Evolutionary conservation across 2,329 filamentous ascomycete species (phyloP), one percentile per base, ranked within the genome.

Genomic region (Pseudogymnoascus sp.): DNA sequence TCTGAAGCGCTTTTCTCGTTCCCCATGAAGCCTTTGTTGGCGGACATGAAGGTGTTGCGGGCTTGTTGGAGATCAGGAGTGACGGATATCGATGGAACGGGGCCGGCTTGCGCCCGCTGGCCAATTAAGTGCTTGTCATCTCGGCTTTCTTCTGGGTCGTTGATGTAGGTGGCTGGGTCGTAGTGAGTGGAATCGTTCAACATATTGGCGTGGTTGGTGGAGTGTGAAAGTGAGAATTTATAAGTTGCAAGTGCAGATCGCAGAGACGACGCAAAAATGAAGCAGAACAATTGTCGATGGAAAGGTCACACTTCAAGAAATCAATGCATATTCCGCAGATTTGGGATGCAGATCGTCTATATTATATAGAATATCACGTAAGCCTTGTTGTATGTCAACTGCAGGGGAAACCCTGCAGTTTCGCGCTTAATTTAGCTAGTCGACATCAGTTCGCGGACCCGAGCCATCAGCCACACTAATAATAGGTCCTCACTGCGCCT

Each of bases 341-440:
- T 57, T 28, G 50, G 17, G 13, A 33, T 19, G n/a, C 28, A 57
- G n/a, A 35, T 28, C 50, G 50, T 33, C 28, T 57, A 33, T 19
- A 57, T 57, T 57, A 57, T 57, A 33, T 57, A 57, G 50, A 57
- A 21, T 57, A 57, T 57, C 50, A 57, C 50, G n/a, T 35, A 57
- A 35, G 50, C 10, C 28, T 15, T 21, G 47, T 7, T 31, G 26
- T 17, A 31, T 17, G 50, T 21, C 5, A 33, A 33, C 11, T 10
- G 28, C 5, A 19, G n/a, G 50, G 28, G 17, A 35, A 33, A 26
- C 19, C 10, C 50, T 33, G 28, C 10, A 28, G 50, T 57, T 31
- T 35, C 28, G 50, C 50, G 50, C 50, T 35, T 57, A 57, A 57
- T 57, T 33, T 57, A 33, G 50, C n/a, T 33, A 13, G 28, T 35